phyloP scores from a whole-genome alignment of 2,329 filamentous ascomycete species.

The Pyrenophora seminiperda region DNA sequence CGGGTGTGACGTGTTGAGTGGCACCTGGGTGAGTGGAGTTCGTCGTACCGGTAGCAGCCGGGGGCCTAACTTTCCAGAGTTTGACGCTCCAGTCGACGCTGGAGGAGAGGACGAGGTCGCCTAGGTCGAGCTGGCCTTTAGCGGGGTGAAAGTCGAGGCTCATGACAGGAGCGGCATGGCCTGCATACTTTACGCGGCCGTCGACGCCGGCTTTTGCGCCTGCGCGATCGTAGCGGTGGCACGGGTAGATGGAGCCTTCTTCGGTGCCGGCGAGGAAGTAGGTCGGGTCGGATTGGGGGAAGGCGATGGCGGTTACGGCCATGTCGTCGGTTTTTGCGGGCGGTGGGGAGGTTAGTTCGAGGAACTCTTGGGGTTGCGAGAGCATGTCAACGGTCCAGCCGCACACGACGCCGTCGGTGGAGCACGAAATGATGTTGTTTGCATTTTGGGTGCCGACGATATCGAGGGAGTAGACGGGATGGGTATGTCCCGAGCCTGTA shows the following conservation, averaged over 20 bases:
- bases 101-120: slow-evolving; percentile 89
- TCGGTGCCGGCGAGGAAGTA: slow-evolving; percentile 98
- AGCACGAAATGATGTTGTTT: slow-evolving; percentile 97
- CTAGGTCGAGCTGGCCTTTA: slow-evolving; percentile 88
- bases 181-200: slow-evolving; percentile 82
- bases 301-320: slow-evolving; percentile 90
- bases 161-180: slow-evolving; percentile 93
- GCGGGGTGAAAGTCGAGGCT: slow-evolving; percentile 94
- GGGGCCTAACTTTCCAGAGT: slow-evolving; percentile 90
- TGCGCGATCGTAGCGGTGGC: slow-evolving; percentile 95
- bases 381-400: slow-evolving; percentile 99
- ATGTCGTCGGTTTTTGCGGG: slow-evolving; percentile 87
- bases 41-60: slow-evolving; percentile 66
- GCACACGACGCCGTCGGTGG: slow-evolving; percentile 94
- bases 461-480: slow-evolving; percentile 92
- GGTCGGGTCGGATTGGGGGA: slow-evolving; percentile 92
- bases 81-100: slow-evolving; percentile 97
- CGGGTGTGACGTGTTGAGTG: slow-evolving; percentile 65
- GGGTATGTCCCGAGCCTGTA: slow-evolving; percentile 92
- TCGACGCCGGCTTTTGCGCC: slow-evolving; percentile 97
- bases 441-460: slow-evolving; percentile 98
- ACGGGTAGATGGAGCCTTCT: slow-evolving; percentile 94
- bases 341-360: slow-evolving; percentile 83
- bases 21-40: slow-evolving; percentile 48
- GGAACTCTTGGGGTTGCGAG: slow-evolving; percentile 90